Evolutionary conservation across 225 moss, liverwort and hornwort species (phyloP), one percentile per base, ranked within the genome.

Genomic region (Asterella californica): DNA sequence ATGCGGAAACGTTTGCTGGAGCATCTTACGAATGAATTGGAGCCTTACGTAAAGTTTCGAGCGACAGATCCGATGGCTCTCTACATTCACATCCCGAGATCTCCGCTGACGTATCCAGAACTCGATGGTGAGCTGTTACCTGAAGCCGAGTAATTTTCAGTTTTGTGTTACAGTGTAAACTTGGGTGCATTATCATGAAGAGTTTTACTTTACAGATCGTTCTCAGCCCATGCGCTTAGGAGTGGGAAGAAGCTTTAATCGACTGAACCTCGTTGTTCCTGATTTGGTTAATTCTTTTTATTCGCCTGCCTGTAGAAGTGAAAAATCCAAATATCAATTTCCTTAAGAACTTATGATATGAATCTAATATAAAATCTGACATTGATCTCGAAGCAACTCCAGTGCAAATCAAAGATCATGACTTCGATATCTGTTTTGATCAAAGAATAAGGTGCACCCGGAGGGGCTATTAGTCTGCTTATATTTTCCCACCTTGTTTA

Each of bases 51-150:
- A 2, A 99, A 99, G 72, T 99, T 90, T 76, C 93, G 97, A 80
- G 93, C 97, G n/a, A 83, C 93, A 18, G 93, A 99, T 90, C 97
- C 97, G 21, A 78, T 93, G 90, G 97, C 97, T 64, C 86, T 99
- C 79, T 95, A 99, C 83, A 95, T 99, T 81, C 97, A 99, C 81
- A 87, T 87, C 66, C 94, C 92, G 27, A 99, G 90, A 87, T 84
- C 91, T 82, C 90, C 97, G 29, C 87, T 99, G 78, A 77, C 89
- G 34, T 95, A 95, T 90, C 92, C 97, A 76, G 94, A 92, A 72
- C 91, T 99, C 78, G 91, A 82, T 83, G 94, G 97, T 94, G 85
- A 83, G 79, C 36, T 78, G 25, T 38, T 59, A 8, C 19, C 6
- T 38, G 67, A 67, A 67, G 30, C 36, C 10, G 18, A 19, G 6